Evolutionary conservation across 768 basidiomycete species (phyloP), one percentile per base, ranked within the genome.

Genomic region (Rhizopogon vinicolor): DNA sequence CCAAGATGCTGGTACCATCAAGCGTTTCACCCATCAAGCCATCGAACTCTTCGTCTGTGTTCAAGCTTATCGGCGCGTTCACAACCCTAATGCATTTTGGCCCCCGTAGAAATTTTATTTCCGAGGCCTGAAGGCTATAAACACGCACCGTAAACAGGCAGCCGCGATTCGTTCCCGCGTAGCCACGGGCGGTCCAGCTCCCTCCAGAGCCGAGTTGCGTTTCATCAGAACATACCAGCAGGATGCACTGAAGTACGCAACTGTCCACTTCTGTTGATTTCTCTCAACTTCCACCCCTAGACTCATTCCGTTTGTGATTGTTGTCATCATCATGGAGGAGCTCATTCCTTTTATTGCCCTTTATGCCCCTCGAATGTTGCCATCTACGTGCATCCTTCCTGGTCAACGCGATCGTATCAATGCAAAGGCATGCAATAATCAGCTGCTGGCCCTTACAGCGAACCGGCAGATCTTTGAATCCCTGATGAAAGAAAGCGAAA

Each of bases 341-440:
- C 66, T 88, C 35, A 81, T 94, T 53, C 92, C 92, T 13, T 77
- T 94, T 58, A 81, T 93, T 58, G 90, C 90, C 28, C 81, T 94
- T 57, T 93, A 90, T 63, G 85, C 82, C n/a, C 92, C 92, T 2
- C 82, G 80, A 65, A 79, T 91, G 74, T 82, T 94, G 28, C 92
- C 92, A 1, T 93, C 91, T 3, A 93, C 92, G 0, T 93, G 91
- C 65, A 78, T 93, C 53, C 79, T 94, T 5, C 89, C 92, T 1
- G 85, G 87, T 12, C 92, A 94, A 72, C 83, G 75, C 65, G 67
- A 86, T 74, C 72, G 93, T 73, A 75, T 87, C 72, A 65, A 75
- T 67, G 58, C 77, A 67, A 76, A 83, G 72, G 68, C 77, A 63
- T 61, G 78, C 70, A 64, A 81, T 39, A 69, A 63, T 54, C 72